Conservation (phyloP, 352 stramenopile genomes). For the Phytophthora hybrid region DNA sequence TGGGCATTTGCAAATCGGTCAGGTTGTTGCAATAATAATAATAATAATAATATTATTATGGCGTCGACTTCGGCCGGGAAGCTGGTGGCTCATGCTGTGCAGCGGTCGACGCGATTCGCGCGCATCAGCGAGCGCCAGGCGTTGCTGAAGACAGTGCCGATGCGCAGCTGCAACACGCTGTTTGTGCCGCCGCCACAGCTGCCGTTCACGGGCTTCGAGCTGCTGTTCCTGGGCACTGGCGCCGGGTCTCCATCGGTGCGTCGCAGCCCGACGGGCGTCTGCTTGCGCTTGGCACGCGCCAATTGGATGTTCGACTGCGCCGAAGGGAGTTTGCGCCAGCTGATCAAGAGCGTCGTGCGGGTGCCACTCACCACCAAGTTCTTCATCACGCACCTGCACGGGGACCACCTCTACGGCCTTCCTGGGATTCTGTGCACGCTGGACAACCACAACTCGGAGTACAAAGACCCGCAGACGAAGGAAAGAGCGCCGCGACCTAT, state of each 20-base stretch:
- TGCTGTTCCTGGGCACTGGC: slow-evolving; percentile 85
- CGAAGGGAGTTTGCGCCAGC: slow-evolving; percentile 79
- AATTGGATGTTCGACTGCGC: slow-evolving; percentile 93
- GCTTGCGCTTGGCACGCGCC: slow-evolving; percentile 64
- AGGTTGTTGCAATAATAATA: too few species aligned
- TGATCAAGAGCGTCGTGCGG: slow-evolving; percentile 82
- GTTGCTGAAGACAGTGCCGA: slow-evolving; percentile 54
- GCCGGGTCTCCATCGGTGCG: slow-evolving; percentile 77
- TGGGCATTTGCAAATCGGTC: too few species aligned
- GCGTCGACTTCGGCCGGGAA: background rate
- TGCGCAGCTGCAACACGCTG: slow-evolving; percentile 69
- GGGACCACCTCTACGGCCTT: slow-evolving; percentile 87
- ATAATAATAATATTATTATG: too few species aligned
- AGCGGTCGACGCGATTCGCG: slow-evolving; percentile 26
- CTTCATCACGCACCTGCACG: slow-evolving; percentile 88
- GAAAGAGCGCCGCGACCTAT: slow-evolving; percentile 57
- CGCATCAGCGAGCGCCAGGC: slow-evolving; percentile 54
- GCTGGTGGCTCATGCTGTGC: slow-evolving; percentile 1
- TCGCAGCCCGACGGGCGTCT: slow-evolving; percentile 69
- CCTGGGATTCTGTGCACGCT: slow-evolving; percentile 86
- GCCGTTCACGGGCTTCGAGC: slow-evolving; percentile 86
- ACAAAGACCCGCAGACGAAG: slow-evolving; percentile 66
- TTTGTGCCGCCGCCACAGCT: slow-evolving; percentile 43
- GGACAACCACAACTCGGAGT: slow-evolving; percentile 78
- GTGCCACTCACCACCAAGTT: slow-evolving; percentile 85